Evolutionary conservation across 2,329 filamentous ascomycete genomes (phyloP), one percentile per base, ranked within the genome.

Genomic region (Diaporthe batatas): DNA sequence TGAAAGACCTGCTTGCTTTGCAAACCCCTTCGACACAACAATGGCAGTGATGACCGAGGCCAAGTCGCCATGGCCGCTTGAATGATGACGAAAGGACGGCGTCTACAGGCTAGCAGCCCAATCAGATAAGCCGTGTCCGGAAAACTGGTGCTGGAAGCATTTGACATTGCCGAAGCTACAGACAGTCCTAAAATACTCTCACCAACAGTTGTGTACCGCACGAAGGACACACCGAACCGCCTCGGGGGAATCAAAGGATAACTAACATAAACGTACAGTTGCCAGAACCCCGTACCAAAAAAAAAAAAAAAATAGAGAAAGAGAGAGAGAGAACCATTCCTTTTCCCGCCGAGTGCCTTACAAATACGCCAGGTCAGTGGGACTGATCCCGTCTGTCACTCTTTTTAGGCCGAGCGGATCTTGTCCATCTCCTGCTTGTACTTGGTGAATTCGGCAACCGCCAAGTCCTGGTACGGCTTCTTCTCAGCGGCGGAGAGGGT

Each of bases 401-500:
- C 11, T 29, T n/a, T 44, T 25, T 49, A 70, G 36, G 51, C 12
- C 57, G 81, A 72, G 21, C 4, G n/a, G 11, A 79, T 54, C 10
- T 72, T 67, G 36, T 72, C 34, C 36, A 79, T 70, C 34, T 81
- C 79, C 75, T 82, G 81, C 32, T 71, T 58, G 71, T 83, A 83
- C 23, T 78, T 79, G 11, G 78, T 78, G 3, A 7, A 5, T 7
- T 83, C 76, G 23, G 79, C 77, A 21, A 77, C 76, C 23, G 79
- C 75, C 25, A 80, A 76, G 25, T 84, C 82, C 3, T 77, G 65
- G 76, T 81, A 88, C 5, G 79, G 76, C 79, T 84, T 72, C 69
- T 64, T 74, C 75, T 88, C 84, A 0, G 80, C 75, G 1, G 78
- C 77, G 53, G 81, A 77, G 68, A 90, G 69, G 0, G 59, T 67